Conservation (phyloP, 2,329 filamentous ascomycete species). For the Cladophialophora immunda region DNA sequence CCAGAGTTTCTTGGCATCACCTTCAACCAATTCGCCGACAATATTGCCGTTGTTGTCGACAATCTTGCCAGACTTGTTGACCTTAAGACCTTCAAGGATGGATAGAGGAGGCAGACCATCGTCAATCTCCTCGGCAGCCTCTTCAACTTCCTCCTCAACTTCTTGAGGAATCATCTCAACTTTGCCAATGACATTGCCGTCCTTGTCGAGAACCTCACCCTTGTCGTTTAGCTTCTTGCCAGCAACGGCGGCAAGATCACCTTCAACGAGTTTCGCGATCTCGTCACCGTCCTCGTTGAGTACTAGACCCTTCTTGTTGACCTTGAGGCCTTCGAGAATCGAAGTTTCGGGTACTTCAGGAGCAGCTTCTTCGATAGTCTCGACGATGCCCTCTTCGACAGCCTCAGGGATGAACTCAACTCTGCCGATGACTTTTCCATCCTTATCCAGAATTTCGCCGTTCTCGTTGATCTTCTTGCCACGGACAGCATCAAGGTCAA, state of each 20-base stretch:
- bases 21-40: conserved; percentile 67
- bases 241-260: conserved; percentile 43
- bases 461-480: conserved; percentile 47
- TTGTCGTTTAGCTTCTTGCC: conserved; percentile 49
- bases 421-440: conserved; percentile 48
- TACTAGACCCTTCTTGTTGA: conserved; percentile 55
- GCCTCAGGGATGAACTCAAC: conserved; percentile 41
- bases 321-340: conserved; percentile 47
- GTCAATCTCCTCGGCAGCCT: conserved; percentile 42
- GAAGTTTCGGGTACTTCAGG: conserved; percentile 41
- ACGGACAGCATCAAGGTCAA: conserved; percentile 43
- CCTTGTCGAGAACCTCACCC: conserved; percentile 57
- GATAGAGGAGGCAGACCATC: conserved; percentile 46
- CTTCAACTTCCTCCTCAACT: conserved; percentile 46
- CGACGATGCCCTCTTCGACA: conserved; percentile 44
- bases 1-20: conserved; percentile 69
- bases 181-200: conserved; percentile 58
- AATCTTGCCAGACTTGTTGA: conserved; percentile 56
- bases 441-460: conserved; percentile 48
- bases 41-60: conserved; percentile 56
- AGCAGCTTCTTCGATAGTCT: conserved; percentile 37
- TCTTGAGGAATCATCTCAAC: conserved; percentile 52
- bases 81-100: conserved; percentile 51
- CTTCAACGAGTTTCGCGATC: conserved; percentile 45
- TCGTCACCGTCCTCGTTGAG: conserved; percentile 47